Evolutionary conservation across 1,284 basidiomycete genomes (phyloP).

Genomic region (Ustilago nuda): DNA sequence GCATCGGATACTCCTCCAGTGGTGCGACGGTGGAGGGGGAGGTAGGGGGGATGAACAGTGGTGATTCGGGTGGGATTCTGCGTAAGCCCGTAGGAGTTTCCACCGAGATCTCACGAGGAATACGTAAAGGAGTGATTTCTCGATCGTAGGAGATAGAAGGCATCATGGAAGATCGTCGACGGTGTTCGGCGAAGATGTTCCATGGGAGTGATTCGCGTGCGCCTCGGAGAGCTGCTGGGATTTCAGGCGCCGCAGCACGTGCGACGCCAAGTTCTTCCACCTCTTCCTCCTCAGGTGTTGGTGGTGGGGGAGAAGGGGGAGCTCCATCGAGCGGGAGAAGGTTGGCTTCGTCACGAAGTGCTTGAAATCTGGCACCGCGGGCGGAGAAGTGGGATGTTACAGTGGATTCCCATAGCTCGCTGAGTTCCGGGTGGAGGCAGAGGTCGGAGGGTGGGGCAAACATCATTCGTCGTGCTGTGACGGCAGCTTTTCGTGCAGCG

Average conservation of each 20-base stretch:
- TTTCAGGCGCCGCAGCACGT: conserved; percentile 24
- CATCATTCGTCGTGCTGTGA: conserved; percentile 9
- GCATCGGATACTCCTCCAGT: conserved; percentile 22
- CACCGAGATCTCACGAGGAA: conserved; percentile 24
- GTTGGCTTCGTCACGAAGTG: conserved; percentile 17
- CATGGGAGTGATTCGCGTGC: conserved; percentile 41
- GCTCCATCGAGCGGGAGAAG: conserved; percentile 6
- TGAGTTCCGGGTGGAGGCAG: conserved; percentile 15
- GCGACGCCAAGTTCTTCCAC: conserved; percentile 32
- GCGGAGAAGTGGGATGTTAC: conserved; percentile 25
- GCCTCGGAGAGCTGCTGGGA: conserved; percentile 31
- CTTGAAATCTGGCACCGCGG: conserved; percentile 11
- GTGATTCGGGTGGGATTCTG: conserved; percentile 23
- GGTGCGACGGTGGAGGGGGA: conserved; percentile 29
- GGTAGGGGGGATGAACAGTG: conserved; percentile 14
- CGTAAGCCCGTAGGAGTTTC: conserved; percentile 49
- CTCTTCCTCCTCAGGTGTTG: conserved; percentile 22
- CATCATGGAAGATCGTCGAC: conserved; percentile 45
- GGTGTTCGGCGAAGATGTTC: conserved; percentile 43
- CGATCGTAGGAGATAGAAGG: conserved; percentile 39
- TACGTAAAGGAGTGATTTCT: conserved; percentile 32
- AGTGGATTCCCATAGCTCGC: conserved; percentile 35
- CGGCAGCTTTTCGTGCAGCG: conserved; percentile 1
- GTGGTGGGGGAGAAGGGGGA: conserved; percentile 31
- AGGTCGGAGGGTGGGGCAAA: conserved; percentile 35